Evolutionary conservation across 2,329 filamentous ascomycete genomes (phyloP), one percentile per base, ranked within the genome.

Genomic region (Pseudogymnoascus sp.): DNA sequence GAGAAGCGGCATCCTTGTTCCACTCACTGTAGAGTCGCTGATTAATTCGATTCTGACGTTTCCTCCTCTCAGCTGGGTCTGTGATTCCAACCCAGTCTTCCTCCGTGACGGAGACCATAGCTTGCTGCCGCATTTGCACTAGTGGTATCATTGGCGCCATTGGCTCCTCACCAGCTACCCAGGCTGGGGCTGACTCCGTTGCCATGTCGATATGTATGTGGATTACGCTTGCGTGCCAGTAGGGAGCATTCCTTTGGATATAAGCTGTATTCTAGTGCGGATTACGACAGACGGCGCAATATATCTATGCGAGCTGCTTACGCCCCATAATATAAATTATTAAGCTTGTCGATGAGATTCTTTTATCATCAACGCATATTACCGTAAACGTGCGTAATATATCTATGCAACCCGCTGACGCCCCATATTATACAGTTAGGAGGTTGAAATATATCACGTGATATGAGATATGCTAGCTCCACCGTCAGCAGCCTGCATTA

Each of bases 21-120:
- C 10, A 67, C 68, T 68, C 68, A 76, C 68, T 65, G 47, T 66
- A 68, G 11, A 68, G 66, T 62, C 72, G 63, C 61, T 72, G 70
- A 19, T 70, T 70, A 35, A 72, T 64, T 8, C 66, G 64, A 62
- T 71, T 72, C 60, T 72, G 68, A 24, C 65, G 53, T 31, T 65
- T 63, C 62, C 69, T 70, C 29, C 69, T 67, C 68, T 74, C 69
- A 0, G 65, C 64, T 2, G 68, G 69, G 59, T 71, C 71, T 10
- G 68, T 70, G n/a, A 74, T 67, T 14, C 70, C 70, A 7, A 69
- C 72, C 73, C 73, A 75, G 50, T 75, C 72, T 26, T 75, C 73
- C 62, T 66, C 63, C 16, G 47, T n/a, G 26, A 29, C 40, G 14
- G 44, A 33, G 4, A 60, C 11, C 14, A 38, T 26, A 19, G 47